Percentiles rank a stretch among this genome's conserved stretches.
phyloP scores from a whole-genome alignment of 495 filamentous ascomycete genomes.

The Endocarpon pusillum region DNA sequence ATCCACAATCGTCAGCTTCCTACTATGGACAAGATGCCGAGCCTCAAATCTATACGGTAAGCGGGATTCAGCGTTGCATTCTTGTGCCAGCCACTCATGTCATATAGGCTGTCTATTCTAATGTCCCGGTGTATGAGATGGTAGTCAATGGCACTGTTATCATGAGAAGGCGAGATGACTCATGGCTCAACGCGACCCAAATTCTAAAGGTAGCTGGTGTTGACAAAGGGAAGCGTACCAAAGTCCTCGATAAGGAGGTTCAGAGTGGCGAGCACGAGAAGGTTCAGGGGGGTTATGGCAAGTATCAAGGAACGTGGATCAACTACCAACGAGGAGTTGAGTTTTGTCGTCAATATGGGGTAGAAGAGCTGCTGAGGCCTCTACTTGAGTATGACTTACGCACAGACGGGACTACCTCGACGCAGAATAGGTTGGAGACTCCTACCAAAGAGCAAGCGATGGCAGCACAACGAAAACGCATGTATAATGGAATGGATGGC shows the following conservation, averaged over 20 bases:
- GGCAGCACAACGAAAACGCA: conserved; percentile 88
- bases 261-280: conserved; percentile 92
- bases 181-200: conserved; percentile 89
- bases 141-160: conserved; percentile 80
- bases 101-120: conserved; percentile 76
- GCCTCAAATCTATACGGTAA: conserved; percentile 65
- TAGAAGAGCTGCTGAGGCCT: conserved; percentile 70
- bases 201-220: conserved; percentile 93
- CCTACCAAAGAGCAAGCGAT: conserved; percentile 99
- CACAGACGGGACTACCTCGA: conserved; percentile 48
- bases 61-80: conserved; percentile 11
- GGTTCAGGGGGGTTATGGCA: conserved; percentile 94
- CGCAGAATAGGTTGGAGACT: conserved; percentile 51
- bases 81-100: conserved; percentile 13
- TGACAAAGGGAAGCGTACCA: conserved; percentile 90
- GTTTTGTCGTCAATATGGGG: conserved; percentile 84
- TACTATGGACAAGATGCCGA: conserved; percentile 39
- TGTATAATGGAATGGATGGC: conserved; percentile 56
- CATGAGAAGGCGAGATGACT: conserved; percentile 83
- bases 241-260: conserved; percentile 95
- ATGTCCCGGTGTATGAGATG: conserved; percentile 93
- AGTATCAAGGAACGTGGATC: conserved; percentile 98
- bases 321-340: conserved; percentile 78
- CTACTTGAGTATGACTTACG: conserved; percentile 80
- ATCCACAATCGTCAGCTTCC: conserved; percentile 27